A percentile compares a stretch with the other conserved stretches of the same genome.
phyloP scores from a whole-genome alignment of 495 filamentous ascomycete genomes.

The Tetracladium setigerum region DNA sequence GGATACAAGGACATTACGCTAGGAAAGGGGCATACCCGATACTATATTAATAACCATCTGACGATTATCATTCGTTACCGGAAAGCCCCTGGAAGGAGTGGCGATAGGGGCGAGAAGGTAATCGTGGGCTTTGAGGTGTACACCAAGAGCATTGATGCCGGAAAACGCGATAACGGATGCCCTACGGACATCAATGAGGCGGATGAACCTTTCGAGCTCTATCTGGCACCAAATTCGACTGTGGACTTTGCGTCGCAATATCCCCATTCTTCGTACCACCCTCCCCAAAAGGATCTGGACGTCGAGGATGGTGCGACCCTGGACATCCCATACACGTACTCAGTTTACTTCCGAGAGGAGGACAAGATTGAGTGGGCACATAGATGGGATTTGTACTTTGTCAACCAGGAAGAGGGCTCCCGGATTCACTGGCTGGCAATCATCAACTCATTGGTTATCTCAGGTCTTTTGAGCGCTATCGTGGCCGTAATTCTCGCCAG shows the following conservation, averaged over 20 bases:
- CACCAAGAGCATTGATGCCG: conserved; percentile 69
- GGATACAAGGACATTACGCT: conserved; percentile 66
- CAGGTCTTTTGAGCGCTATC: conserved; percentile 69
- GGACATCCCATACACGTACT: conserved; percentile 83
- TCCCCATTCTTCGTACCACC: conserved; percentile 48
- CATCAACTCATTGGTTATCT: conserved; percentile 83
- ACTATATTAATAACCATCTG: conserved; percentile 87
- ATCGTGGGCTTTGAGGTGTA: conserved; percentile 93
- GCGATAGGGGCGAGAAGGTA: conserved; percentile 67
- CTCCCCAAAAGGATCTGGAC: conserved; percentile 37
- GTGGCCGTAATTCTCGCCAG: conserved; percentile 81
- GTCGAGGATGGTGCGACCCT: conserved; percentile 62
- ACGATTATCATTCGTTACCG: conserved; percentile 84
- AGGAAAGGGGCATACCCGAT: conserved; percentile 48
- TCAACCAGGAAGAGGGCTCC: conserved; percentile 78
- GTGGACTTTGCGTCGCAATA: conserved; percentile 45
- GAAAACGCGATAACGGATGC: conserved; percentile 55
- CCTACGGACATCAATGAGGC: conserved; percentile 57
- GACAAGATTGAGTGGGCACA: conserved; percentile 74
- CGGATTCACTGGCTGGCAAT: conserved; percentile 92
- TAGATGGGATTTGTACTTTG: conserved; percentile 91
- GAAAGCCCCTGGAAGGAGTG: conserved; percentile 58
- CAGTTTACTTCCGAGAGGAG: conserved; percentile 87
- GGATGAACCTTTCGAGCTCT: conserved; percentile 58
- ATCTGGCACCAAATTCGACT: conserved; percentile 50